Percentiles rank a stretch among this genome's conserved stretches.
phyloP scores from a whole-genome alignment of 2,329 filamentous ascomycete genomes.

The Ambrosiella cleistominuta region DNA sequence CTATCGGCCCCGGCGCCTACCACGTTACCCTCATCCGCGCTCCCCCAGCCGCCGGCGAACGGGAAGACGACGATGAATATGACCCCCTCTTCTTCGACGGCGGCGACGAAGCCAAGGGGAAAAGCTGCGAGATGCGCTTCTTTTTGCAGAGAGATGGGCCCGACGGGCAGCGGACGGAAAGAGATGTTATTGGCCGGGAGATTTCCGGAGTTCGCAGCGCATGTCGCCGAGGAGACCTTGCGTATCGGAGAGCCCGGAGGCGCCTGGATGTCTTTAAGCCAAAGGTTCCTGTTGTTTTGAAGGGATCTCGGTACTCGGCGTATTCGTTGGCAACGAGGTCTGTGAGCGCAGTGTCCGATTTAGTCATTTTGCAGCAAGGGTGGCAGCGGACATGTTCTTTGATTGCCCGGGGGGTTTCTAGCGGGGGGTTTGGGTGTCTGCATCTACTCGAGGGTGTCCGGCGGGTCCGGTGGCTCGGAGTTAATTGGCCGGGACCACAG shows the following conservation, averaged over 20 bases:
- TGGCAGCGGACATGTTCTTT: constrained; percentile 9
- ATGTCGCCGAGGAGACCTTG: constrained; percentile 1
- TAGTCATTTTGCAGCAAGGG: constrained; percentile 10
- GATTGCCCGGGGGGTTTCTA: neutral
- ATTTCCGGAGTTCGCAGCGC: constrained; percentile 1
- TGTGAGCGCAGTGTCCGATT: constrained; percentile 1
- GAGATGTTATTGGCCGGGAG: neutral
- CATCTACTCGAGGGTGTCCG: constrained; percentile 4
- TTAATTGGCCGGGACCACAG: constrained; percentile 10
- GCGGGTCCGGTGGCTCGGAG: neutral
- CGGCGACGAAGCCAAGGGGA: neutral
- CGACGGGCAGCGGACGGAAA: neutral
- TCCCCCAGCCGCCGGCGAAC: neutral
- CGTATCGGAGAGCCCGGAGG: neutral
- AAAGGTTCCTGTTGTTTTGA: neutral
- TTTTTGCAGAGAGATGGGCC: constrained; percentile 10
- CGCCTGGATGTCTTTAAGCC: neutral
- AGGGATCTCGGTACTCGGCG: constrained; percentile 2
- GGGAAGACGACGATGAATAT: neutral
- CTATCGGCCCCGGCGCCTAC: constrained; percentile 3
- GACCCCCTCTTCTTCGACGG: neutral
- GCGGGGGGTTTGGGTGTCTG: constrained; percentile 3
- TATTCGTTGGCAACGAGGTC: constrained; percentile 6
- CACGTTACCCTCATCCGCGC: constrained; percentile 8
- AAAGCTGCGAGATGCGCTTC: neutral